Evolutionary conservation across 2,329 filamentous ascomycete species (phyloP), one percentile per base, ranked within the genome.

Genomic region (Aspergillus brasiliensis): DNA sequence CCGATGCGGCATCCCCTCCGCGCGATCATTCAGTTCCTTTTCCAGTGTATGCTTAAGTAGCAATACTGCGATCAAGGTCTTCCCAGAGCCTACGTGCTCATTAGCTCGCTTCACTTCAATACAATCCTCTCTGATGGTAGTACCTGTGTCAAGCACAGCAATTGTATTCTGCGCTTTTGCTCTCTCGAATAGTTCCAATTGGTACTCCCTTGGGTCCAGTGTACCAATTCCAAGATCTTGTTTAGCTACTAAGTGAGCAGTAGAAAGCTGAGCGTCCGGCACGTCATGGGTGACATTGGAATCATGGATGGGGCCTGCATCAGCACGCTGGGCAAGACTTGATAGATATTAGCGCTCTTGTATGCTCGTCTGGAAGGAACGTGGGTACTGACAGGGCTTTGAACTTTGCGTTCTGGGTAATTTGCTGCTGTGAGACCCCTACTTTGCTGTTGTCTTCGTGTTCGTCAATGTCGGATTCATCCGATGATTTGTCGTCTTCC

Each of bases 1-100:
- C 27, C 88, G 88, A 38, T 81, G 84, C 0, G 80, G 70, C n/a
- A 82, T 81, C 2, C 89, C 89, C 2, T 77, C 69, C 0, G 81
- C 83, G 40, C 92, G 85, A 64, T 86, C 79, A 62, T 91, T 87
- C 1, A 97, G 78, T 73, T 99, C 95, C 60, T 88, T 81, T 40
- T 92, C 86, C 28, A 98, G 83, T 8, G 86, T 83, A 73, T 96
- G 86, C 40, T 88, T 86, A 23, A 98, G 83, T 5, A 99, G 82
- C 2, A 98, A 83, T 1, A 91, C 92, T 0, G 95, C 93, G 67
- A 99, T 97, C n/a, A 97, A 81, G 0, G 95, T 99, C 77, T 99
- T 99, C 2, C 95, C 95, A 3, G 92, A 92, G 11, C 95, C 90
- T 88, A 58, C 3, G 47, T 42, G 8, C 57, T 48, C 19, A n/a